Evolutionary conservation across 2,329 filamentous ascomycete species (phyloP), one percentile per base, ranked within the genome.

Genomic region (Zymoseptoria passerinii): DNA sequence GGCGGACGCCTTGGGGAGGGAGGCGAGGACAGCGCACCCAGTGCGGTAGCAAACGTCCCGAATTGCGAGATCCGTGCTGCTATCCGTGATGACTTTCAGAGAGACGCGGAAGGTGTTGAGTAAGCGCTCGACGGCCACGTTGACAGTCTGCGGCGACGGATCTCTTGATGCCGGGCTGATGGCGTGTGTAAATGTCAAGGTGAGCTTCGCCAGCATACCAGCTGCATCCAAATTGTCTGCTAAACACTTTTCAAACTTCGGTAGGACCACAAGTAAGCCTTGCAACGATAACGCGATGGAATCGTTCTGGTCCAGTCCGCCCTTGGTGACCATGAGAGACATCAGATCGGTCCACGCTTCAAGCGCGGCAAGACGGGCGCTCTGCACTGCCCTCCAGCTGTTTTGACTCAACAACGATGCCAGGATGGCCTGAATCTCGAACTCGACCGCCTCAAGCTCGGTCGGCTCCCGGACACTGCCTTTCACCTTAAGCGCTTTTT

Each of bases 71-170:
- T 83, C 86, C 4, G 87, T 85, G 1, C 85, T 81, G 69, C 88
- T 86, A 61, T 88, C 85, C 63, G 86, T 84, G 56, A 95, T 87
- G 4, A 90, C 90, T 66, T 86, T 83, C 13, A 96, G 79, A 61
- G 89, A 92, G 48, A 90, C 83, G 62, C 95, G 89, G 79, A 99
- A 96, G 3, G 97, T 82, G 69, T 96, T 88, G 70, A 91, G 92
- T 0, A 97, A 80, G 68, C 94, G 89, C 35, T 94, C 85, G 27
- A 92, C 80, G 70, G 90, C 90, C 40, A 87, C 79, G 55, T 76
- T 77, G 52, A 73, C 76, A 63, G 75, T 73, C 55, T 77, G 76
- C 28, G 75, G 77, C 3, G 74, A 73, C 18, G 72, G 72, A 48
- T 9, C 74, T 72, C 52, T 76, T 64, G 74, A 86, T 77, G 71